Percentiles rank a stretch among this genome's conserved stretches.
These are phyloP conservation scores for Wickerhamiella shivajii DNA, from an alignment of 805 yeast genomes.

Conservation along the genomic window DNA sequence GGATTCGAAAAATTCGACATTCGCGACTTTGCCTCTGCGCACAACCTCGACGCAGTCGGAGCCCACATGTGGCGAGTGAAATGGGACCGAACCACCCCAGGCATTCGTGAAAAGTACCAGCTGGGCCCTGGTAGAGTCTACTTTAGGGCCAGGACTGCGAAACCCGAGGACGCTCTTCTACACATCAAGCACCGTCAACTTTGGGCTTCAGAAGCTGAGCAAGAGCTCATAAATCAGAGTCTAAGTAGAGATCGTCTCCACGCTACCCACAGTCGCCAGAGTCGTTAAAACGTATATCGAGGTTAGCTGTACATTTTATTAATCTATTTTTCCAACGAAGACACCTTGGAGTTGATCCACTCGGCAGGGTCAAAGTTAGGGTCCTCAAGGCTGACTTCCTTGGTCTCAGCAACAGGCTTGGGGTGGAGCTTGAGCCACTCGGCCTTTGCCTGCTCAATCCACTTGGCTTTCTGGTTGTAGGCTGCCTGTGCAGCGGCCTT, in stretches of 20 bases:
- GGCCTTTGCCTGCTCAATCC: slow-evolving; percentile 78
- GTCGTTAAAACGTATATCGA: no score
- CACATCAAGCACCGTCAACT: slow-evolving; percentile 17
- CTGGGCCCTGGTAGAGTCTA: slow-evolving; percentile 61
- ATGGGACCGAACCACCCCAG: slow-evolving; percentile 59
- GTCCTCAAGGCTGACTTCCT: slow-evolving; percentile 60
- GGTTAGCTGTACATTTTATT: no score
- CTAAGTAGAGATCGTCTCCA: no score
- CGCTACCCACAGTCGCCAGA: no score
- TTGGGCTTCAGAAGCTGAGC: no score
- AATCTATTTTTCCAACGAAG: slow-evolving; percentile 3
- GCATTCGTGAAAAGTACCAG: slow-evolving; percentile 58
- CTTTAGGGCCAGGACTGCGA: slow-evolving; percentile 20
- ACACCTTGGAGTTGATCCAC: slow-evolving; percentile 18
- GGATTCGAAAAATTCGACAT: slow-evolving; percentile 39
- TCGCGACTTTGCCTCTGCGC: slow-evolving; percentile 43
- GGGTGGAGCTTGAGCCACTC: slow-evolving; percentile 60
- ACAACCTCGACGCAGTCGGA: slow-evolving; percentile 63
- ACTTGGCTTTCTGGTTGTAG: slow-evolving; percentile 50
- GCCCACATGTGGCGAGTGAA: slow-evolving; percentile 82
- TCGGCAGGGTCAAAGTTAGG: slow-evolving; percentile 73
- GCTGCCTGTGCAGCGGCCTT: slow-evolving; percentile 43
- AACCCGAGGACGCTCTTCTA: slow-evolving; percentile 19
- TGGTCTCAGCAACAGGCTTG: slow-evolving; percentile 29
- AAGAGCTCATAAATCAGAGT: no score